phyloP scores from a whole-genome alignment of 352 stramenopile genomes.

The Phytophthora macrochlamydospora region DNA sequence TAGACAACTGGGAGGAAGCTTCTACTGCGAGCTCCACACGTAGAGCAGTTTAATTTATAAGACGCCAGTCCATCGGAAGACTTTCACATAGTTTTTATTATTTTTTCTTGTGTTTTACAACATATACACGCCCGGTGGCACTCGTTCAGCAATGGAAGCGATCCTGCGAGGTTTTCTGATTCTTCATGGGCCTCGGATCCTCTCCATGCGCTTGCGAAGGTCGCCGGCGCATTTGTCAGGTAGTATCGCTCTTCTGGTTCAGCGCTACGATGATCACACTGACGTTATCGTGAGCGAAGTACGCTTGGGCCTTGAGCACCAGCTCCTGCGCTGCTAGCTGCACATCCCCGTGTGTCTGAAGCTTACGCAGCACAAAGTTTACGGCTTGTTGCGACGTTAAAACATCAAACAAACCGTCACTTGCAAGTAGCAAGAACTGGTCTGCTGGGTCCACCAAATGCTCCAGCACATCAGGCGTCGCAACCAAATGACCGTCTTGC shows the following conservation, averaged over 20 bases:
- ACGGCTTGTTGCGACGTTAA: conserved; percentile 90
- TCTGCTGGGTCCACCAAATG: conserved; percentile 65
- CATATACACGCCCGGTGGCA: not conserved
- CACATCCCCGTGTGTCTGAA: conserved; percentile 88
- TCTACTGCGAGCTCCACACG: not conserved
- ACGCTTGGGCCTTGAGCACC: conserved; percentile 86
- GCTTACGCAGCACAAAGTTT: conserved; percentile 91
- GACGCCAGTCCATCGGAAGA: conserved; percentile 28
- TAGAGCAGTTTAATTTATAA: not conserved
- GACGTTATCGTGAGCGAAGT: conserved; percentile 93
- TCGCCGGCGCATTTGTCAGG: conserved; percentile 34
- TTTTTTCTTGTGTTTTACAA: conserved; percentile 8
- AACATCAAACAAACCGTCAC: conserved; percentile 92
- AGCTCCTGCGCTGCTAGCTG: conserved; percentile 89
- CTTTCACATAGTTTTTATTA: conserved; percentile 12
- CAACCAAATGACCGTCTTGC: conserved; percentile 84
- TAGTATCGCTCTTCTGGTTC: conserved; percentile 60
- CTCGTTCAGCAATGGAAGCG: not conserved
- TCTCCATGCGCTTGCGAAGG: conserved; percentile 10
- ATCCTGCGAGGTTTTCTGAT: conserved; percentile 14
- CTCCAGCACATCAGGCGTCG: conserved; percentile 82
- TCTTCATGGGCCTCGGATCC: conserved; percentile 32
- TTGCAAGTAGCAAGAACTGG: conserved; percentile 92
- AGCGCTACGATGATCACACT: conserved; percentile 88
- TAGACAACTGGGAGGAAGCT: conserved; percentile 26